phyloP scores from a whole-genome alignment of 805 yeast species.

The Vanderwaltozyma polyspora region DNA sequence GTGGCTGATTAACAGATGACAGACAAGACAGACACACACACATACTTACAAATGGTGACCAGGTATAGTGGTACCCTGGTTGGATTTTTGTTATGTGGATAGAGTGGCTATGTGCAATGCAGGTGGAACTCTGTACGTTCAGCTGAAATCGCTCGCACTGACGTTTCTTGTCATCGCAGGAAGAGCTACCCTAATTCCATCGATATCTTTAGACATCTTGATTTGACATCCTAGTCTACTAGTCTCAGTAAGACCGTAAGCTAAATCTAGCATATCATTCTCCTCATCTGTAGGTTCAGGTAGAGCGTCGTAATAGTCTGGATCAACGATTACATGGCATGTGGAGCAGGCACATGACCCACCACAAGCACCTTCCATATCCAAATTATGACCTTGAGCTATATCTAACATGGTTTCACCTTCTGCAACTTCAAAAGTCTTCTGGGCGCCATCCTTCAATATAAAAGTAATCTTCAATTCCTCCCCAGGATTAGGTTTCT shows the following conservation, averaged over 20 bases:
- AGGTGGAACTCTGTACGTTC: conserved; percentile 5
- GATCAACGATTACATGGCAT: conserved; percentile 93
- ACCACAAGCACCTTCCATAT: conserved; percentile 98
- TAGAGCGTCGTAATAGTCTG: conserved; percentile 79
- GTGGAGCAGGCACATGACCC: conserved; percentile 99
- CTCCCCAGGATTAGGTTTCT: conserved; percentile 87
- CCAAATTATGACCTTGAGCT: conserved; percentile 86
- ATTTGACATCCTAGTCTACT: conserved; percentile 94
- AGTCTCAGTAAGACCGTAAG: conserved; percentile 94
- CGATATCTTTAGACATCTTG: conserved; percentile 76
- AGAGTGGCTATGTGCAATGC: too few relatives aligned
- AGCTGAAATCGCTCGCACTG: conserved; percentile 67
- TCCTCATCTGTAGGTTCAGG: conserved; percentile 97
- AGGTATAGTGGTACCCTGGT: not conserved
- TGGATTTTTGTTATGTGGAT: not conserved
- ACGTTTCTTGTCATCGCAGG: conserved; percentile 97
- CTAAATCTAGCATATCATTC: conserved; percentile 95
- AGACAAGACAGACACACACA: too few relatives aligned
- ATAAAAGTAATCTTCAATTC: conserved; percentile 81
- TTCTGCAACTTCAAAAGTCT: conserved; percentile 73
- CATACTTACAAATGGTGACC: too few relatives aligned
- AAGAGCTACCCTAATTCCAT: conserved; percentile 87
- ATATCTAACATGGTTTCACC: conserved; percentile 89
- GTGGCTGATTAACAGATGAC: too few relatives aligned
- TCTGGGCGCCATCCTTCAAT: conserved; percentile 81